Evolutionary conservation across 805 yeast genomes (phyloP).

Genomic region (Starmera quercuum): DNA sequence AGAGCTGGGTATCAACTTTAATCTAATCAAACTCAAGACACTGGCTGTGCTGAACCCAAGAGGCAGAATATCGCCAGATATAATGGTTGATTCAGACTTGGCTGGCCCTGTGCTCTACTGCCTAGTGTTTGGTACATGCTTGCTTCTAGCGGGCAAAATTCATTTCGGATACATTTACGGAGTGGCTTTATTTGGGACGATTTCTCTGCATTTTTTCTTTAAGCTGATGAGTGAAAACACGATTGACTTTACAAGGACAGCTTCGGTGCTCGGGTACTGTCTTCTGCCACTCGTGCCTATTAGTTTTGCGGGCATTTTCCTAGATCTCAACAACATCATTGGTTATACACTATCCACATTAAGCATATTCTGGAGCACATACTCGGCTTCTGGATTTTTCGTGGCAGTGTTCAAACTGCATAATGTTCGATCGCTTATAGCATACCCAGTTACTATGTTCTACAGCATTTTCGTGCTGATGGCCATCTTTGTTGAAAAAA

Average conservation of each 20-base stretch:
- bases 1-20: slow-evolving; percentile 89
- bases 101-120: slow-evolving; percentile 95
- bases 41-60: slow-evolving; percentile 76
- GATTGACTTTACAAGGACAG: slow-evolving; percentile 61
- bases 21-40: slow-evolving; percentile 80
- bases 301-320: slow-evolving; percentile 58
- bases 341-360: slow-evolving; percentile 67
- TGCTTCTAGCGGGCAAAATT: slow-evolving; percentile 83
- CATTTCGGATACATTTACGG: slow-evolving; percentile 98
- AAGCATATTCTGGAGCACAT: slow-evolving; percentile 85
- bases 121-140: slow-evolving; percentile 73
- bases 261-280: slow-evolving; percentile 91
- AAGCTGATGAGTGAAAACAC: slow-evolving; percentile 69
- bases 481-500: slow-evolving; percentile 68
- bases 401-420: slow-evolving; percentile 76
- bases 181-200: slow-evolving; percentile 85
- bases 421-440: slow-evolving; percentile 83
- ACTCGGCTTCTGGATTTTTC: slow-evolving; percentile 88
- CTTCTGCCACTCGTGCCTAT: slow-evolving; percentile 79
- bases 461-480: slow-evolving; percentile 92
- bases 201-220: slow-evolving; percentile 76
- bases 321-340: slow-evolving; percentile 55
- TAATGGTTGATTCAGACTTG: slow-evolving; percentile 81
- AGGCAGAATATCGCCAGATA: slow-evolving; percentile 58
- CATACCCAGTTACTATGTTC: slow-evolving; percentile 87